phyloP scores from a whole-genome alignment of 768 basidiomycete species.

The Lactarius quietus region DNA sequence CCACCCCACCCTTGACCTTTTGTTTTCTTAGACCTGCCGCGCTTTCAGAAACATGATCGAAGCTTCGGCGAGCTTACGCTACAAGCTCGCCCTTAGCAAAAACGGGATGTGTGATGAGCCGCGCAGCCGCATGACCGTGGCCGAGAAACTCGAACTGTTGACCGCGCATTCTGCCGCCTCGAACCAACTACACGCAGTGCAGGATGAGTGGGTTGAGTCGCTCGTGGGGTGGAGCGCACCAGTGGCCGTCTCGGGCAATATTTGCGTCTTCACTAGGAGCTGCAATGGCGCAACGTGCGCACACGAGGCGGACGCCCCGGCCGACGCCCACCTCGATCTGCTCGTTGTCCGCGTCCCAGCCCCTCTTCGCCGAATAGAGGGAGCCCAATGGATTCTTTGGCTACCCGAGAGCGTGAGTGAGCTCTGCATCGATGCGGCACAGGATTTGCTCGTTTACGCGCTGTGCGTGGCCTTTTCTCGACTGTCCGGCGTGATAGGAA shows the following conservation, averaged over 20 bases:
- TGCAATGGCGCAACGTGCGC: neutral
- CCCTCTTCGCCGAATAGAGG: neutral
- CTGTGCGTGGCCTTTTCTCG: slow-evolving; percentile 2
- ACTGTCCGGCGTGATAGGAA: neutral
- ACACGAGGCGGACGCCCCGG: neutral
- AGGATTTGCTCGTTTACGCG: slow-evolving; percentile 15
- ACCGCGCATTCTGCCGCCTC: slow-evolving; percentile 1
- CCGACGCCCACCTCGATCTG: neutral
- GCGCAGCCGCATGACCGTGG: neutral
- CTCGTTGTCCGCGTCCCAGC: slow-evolving; percentile 17
- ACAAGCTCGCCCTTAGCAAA: slow-evolving; percentile 15
- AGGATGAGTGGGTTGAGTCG: neutral
- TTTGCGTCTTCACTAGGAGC: slow-evolving; percentile 12
- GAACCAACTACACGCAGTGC: neutral
- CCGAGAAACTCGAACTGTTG: slow-evolving; percentile 11
- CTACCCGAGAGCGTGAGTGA: neutral
- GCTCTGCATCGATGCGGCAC: slow-evolving; percentile 14
- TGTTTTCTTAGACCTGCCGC: slow-evolving; percentile 7
- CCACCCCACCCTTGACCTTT: neutral
- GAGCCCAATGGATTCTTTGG: slow-evolving; percentile 8
- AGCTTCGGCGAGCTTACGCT: slow-evolving; percentile 7
- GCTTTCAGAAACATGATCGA: slow-evolving; percentile 5
- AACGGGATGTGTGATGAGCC: slow-evolving; percentile 16
- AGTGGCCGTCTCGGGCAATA: slow-evolving; percentile 4
- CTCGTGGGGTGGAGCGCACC: slow-evolving; percentile 13